Base-by-base conservation (phyloP, 345 rosid species). In the Brassica cretica region DNA sequence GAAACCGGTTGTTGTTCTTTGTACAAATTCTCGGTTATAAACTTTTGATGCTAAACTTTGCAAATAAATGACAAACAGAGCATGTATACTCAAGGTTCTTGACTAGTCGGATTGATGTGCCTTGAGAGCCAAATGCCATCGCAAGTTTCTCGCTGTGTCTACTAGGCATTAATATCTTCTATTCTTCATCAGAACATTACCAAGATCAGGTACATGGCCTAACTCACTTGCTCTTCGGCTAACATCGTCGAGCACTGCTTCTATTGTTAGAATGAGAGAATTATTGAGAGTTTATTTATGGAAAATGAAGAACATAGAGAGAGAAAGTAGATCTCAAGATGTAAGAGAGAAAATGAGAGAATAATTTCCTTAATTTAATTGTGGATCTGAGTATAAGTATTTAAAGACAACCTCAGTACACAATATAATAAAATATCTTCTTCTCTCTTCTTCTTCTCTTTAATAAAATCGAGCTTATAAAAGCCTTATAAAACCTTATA, bases 61-160 rank as follows among this genome's bases (percentile, higher is more conserved):
- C 87, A 69, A 83, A 90, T 30, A 87, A 74, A 64, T 87, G 93
- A 71, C 90, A 87, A 61, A 86, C 88, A 5, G 84, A 84, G 71
- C 94, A 90, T 64, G 10, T 8, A 7, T 7, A 77, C 84, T 58
- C 89, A n/a, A 90, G 83, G 75, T 90, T 87, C 86, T 87, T 88
- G 3, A 83, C 86, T 12, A 90, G 76, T 33, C 79, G 82, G 30
- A 88, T 74, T 14, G 85, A 76, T 73, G 72, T 79, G 62, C 80
- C 80, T 71, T 84, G 68, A 82, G 27, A 90, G 88, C 0, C 85
- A 74, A 67, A 84, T 8, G 94, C 89, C 79, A 88, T 70, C 44
- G 92, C 94, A 49, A 87, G 83, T 72, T 87, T 88, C 86, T 88
- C 88, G 29, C 92, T 86, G 32, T 90, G 90, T 44, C 88, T 80